Conservation (phyloP, 257 asterid species). For the Lantana camara region DNA sequence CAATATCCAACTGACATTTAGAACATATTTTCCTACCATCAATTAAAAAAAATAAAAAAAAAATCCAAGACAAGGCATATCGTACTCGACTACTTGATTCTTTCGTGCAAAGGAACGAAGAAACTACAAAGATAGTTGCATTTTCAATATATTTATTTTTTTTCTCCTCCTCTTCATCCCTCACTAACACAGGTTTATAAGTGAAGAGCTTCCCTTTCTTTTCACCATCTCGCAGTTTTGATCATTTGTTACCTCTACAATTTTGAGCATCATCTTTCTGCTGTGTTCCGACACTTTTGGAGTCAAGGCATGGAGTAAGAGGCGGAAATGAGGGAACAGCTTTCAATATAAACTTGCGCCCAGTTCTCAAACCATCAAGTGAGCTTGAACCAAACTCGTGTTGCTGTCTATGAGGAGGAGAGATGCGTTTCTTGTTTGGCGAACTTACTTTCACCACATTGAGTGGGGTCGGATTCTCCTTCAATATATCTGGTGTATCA, state of each 20-base stretch:
- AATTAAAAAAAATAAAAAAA: no score
- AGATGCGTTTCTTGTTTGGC: slow-evolving; percentile 72
- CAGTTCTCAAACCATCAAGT: slow-evolving; percentile 46
- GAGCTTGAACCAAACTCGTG: slow-evolving; percentile 43
- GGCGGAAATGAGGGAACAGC: slow-evolving; percentile 65
- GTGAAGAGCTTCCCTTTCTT: no score
- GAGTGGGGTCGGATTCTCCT: slow-evolving; percentile 42
- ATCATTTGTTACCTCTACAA: slow-evolving; percentile 37
- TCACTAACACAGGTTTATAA: no score
- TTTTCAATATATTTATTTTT: slow-evolving; percentile 23
- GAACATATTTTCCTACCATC: no score
- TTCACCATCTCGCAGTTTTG: not conserved
- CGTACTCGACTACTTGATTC: no score
- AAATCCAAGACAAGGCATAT: no score
- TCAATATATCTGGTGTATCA: slow-evolving; percentile 65
- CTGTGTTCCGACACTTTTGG: slow-evolving; percentile 32
- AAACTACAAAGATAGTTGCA: no score
- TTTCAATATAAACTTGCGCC: slow-evolving; percentile 63
- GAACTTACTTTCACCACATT: slow-evolving; percentile 67
- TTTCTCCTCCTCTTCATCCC: not conserved
- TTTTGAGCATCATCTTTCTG: slow-evolving; percentile 35
- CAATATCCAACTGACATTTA: slow-evolving; percentile 7
- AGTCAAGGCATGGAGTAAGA: slow-evolving; percentile 48
- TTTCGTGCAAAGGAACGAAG: no score
- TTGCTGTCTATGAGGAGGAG: slow-evolving; percentile 60